Conservation (phyloP, 495 filamentous ascomycete genomes). For the Geoglossum glabrum region DNA sequence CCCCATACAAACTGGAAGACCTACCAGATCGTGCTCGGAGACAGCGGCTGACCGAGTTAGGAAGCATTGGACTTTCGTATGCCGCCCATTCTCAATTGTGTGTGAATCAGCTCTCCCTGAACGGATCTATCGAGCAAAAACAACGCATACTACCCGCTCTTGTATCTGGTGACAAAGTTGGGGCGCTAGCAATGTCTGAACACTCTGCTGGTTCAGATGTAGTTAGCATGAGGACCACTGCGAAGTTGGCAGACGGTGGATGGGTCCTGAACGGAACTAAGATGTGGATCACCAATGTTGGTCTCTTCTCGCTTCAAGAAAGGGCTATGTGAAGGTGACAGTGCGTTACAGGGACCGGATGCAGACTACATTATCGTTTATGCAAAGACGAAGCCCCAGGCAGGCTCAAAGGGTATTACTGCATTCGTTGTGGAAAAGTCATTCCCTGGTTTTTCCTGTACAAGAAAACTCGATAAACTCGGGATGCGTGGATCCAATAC, state of each 20-base stretch:
- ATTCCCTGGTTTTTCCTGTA: conserved; percentile 60
- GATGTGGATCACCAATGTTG: conserved; percentile 97
- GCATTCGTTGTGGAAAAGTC: conserved; percentile 72
- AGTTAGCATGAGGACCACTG: conserved; percentile 80
- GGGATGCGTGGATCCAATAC: conserved; percentile 97
- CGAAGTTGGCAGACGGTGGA: conserved; percentile 63
- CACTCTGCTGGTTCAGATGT: conserved; percentile 83
- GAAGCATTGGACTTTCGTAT: conserved; percentile 81
- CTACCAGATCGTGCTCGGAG: not conserved
- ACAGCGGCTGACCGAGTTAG: conserved; percentile 16
- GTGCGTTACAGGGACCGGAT: conserved; percentile 54
- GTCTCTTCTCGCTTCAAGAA: conserved; percentile 7
- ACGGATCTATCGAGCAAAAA: conserved; percentile 68
- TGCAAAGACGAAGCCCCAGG: conserved; percentile 73
- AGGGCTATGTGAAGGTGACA: not conserved
- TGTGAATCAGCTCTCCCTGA: conserved; percentile 87
- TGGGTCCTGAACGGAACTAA: conserved; percentile 79
- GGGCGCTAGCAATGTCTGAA: conserved; percentile 91
- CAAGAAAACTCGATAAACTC: conserved; percentile 90
- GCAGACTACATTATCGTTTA: conserved; percentile 81
- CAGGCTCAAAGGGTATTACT: conserved; percentile 78
- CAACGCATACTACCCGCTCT: conserved; percentile 57
- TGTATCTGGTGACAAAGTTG: conserved; percentile 63
- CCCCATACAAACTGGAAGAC: conserved; percentile 21
- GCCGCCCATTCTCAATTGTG: conserved; percentile 93